Conservation (phyloP, 139 green algal genomes). For the Chlorella sp. region DNA sequence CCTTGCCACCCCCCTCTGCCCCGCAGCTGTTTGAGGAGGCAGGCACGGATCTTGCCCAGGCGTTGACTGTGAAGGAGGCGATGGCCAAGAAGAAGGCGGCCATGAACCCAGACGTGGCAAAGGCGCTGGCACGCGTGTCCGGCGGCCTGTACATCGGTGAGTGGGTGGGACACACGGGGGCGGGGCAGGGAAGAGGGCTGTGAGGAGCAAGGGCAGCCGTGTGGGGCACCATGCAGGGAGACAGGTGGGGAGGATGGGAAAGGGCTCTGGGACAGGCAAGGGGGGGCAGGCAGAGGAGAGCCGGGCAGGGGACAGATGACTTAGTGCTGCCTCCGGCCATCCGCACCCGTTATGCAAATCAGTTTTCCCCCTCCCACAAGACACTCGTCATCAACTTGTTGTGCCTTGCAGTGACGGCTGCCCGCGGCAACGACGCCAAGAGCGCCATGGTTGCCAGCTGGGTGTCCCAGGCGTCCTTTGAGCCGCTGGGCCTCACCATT, state of each 20-base stretch:
- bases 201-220: too few species aligned
- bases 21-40: conserved; percentile 93
- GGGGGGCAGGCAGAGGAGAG: too few species aligned
- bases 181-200: too few species aligned
- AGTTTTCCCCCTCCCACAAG: not conserved
- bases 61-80: conserved; percentile 82
- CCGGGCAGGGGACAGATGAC: too few species aligned
- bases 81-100: conserved; percentile 80
- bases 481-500: conserved; percentile 96
- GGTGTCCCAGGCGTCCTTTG: conserved; percentile 94
- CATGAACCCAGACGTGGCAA: conserved; percentile 83
- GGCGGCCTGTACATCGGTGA: conserved; percentile 70
- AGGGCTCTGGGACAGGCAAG: too few species aligned
- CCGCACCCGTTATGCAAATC: too few species aligned
- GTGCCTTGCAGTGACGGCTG: conserved; percentile 78
- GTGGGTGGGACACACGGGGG: not conserved
- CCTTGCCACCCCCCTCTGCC: not conserved
- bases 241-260: too few species aligned
- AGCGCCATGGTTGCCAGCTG: conserved; percentile 77
- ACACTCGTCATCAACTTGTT: conserved; percentile 56
- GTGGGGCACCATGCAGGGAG: too few species aligned
- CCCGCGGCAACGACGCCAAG: conserved; percentile 74
- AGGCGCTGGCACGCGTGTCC: conserved; percentile 87
- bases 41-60: conserved; percentile 88
- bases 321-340: too few species aligned